These are phyloP conservation scores for Cyberlindnera veronae DNA, from an alignment of 805 yeast genomes.

Conservation along the genomic window DNA sequence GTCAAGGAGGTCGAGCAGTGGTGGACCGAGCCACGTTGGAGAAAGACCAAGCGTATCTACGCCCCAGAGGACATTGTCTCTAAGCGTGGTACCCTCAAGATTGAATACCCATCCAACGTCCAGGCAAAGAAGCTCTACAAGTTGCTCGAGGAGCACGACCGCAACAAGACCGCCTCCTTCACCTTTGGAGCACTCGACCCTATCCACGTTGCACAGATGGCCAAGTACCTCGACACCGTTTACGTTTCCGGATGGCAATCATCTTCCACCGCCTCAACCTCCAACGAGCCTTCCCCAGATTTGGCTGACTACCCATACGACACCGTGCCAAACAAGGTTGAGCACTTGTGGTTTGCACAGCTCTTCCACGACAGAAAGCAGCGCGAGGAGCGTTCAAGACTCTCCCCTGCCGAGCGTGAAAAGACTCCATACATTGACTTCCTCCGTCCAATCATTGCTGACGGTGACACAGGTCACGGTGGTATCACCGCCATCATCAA, in stretches of 20 bases:
- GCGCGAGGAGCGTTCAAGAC: constrained; percentile 57
- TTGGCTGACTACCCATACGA: constrained; percentile 98
- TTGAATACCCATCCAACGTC: constrained; percentile 68
- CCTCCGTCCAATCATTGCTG: constrained; percentile 92
- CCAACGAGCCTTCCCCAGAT: constrained; percentile 98
- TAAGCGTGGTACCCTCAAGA: constrained; percentile 78
- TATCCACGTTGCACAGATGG: constrained; percentile 94
- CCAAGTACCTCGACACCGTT: constrained; percentile 86
- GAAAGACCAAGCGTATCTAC: constrained; percentile 81
- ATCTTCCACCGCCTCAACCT: constrained; percentile 94
- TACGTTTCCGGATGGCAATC: constrained; percentile 99
- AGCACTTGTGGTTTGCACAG: constrained; percentile 95
- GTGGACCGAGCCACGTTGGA: constrained; percentile 96
- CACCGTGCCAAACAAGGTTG: constrained; percentile 97
- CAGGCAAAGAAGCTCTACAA: constrained; percentile 82
- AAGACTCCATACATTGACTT: constrained; percentile 77
- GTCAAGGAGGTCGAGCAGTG: constrained; percentile 73
- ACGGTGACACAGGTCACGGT: constrained; percentile 99
- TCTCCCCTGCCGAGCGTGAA: constrained; percentile 62
- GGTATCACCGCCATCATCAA: constrained; percentile 96
- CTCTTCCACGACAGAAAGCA: constrained; percentile 96
- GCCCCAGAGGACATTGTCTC: constrained; percentile 83
- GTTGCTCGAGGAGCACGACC: constrained; percentile 68
- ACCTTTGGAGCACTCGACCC: constrained; percentile 97
- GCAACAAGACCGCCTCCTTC: constrained; percentile 70